A percentile compares a stretch with the other conserved stretches of the same genome.
Evolutionary conservation across 208 protist species (phyloP).

Genomic region (Acanthamoeba sp.): DNA sequence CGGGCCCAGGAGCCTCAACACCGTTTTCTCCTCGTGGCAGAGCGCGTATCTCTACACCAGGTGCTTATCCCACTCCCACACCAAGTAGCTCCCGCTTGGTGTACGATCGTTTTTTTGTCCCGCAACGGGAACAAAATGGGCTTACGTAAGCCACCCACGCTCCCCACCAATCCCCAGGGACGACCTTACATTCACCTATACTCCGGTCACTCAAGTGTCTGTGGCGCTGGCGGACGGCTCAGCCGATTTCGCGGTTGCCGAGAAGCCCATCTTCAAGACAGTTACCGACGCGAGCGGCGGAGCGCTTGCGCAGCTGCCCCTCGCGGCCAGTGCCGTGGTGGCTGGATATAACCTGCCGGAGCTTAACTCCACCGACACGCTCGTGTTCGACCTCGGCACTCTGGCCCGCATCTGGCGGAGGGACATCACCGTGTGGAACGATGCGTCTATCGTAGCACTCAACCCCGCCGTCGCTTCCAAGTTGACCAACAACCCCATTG

Average conservation of each 20-base stretch:
- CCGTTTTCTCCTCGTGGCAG: background rate
- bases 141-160: background rate
- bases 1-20: background rate
- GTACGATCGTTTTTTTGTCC: too few species aligned
- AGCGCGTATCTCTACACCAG: background rate
- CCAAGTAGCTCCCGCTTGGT: background rate
- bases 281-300: background rate
- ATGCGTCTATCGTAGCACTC: background rate
- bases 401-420: background rate
- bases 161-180: background rate
- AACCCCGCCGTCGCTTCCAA: background rate
- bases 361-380: background rate
- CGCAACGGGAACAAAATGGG: too few species aligned
- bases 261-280: background rate
- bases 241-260: background rate
- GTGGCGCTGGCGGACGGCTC: background rate
- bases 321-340: background rate
- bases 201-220: background rate
- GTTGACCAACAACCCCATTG: background rate
- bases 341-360: background rate
- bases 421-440: slow-evolving; percentile 19
- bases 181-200: slow-evolving; percentile 2
- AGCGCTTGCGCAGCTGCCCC: background rate
- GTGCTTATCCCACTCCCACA: background rate
- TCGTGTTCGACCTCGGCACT: background rate